Percentiles rank a stretch among this genome's conserved stretches.
Evolutionary conservation across 768 basidiomycete genomes (phyloP).

Genomic region (Mycena indigotica): DNA sequence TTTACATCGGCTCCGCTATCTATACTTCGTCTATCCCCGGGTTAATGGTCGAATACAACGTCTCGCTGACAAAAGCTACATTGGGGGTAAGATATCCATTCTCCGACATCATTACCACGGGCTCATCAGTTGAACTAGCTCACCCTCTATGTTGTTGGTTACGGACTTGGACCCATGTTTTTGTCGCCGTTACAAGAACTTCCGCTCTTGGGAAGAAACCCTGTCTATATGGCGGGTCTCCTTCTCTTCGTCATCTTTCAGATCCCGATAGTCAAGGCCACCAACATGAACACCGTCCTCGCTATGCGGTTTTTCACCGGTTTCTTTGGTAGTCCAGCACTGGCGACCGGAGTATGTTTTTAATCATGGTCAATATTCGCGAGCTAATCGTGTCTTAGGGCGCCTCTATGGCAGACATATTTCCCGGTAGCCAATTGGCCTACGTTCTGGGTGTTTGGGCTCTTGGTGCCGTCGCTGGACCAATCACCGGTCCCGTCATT

Average conservation of each 20-base stretch:
- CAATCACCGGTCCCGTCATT: constrained; percentile 33
- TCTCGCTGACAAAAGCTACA: constrained; percentile 29
- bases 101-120: too few relatives aligned
- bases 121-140: too few relatives aligned
- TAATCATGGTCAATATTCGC: background rate
- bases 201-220: constrained; percentile 32
- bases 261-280: constrained; percentile 32
- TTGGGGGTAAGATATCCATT: constrained; percentile 19
- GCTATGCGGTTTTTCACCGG: constrained; percentile 36
- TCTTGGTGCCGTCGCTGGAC: constrained; percentile 25
- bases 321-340: constrained; percentile 34
- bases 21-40: constrained; percentile 30
- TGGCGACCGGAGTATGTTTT: constrained; percentile 29
- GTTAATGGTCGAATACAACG: constrained; percentile 27
- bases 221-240: constrained; percentile 33
- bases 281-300: constrained; percentile 32
- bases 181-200: constrained; percentile 24
- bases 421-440: constrained; percentile 8
- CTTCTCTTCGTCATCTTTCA: constrained; percentile 33
- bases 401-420: constrained; percentile 5
- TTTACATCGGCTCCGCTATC: constrained; percentile 37
- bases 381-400: background rate
- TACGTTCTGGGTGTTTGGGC: constrained; percentile 9
- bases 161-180: constrained; percentile 8
- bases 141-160: background rate